These are phyloP conservation scores for Chlorophyllum brunneum DNA, from an alignment of 768 basidiomycete genomes.

Conservation along the genomic window DNA sequence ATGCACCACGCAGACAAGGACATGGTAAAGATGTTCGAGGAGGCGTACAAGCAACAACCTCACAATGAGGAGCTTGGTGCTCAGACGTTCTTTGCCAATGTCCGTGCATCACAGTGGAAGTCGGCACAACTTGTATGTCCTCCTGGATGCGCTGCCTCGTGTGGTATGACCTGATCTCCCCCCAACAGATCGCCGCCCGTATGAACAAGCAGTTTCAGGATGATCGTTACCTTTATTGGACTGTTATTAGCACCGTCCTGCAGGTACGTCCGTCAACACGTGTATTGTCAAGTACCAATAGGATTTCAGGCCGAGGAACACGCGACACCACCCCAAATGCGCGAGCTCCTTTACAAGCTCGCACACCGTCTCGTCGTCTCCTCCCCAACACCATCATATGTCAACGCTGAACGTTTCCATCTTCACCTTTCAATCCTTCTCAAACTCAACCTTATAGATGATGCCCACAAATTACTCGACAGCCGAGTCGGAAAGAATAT, in stretches of 20 bases:
- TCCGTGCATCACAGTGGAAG: conserved; percentile 80
- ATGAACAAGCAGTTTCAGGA: conserved; percentile 85
- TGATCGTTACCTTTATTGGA: conserved; percentile 82
- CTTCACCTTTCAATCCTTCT: conserved; percentile 70
- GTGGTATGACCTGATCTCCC: conserved; percentile 11
- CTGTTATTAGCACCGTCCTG: conserved; percentile 71
- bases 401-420: conserved; percentile 72
- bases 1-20: conserved; percentile 51
- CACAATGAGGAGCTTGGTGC: conserved; percentile 78
- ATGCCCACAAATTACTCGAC: conserved; percentile 64
- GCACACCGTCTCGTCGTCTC: conserved; percentile 71
- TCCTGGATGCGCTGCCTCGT: neutral
- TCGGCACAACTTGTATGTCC: conserved; percentile 69
- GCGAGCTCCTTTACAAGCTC: conserved; percentile 66
- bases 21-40: conserved; percentile 81
- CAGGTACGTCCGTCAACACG: conserved; percentile 45
- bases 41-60: conserved; percentile 80
- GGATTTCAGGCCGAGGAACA: conserved; percentile 60
- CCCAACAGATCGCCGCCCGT: conserved; percentile 63
- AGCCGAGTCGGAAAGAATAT: conserved; percentile 66
- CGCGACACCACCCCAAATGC: conserved; percentile 58
- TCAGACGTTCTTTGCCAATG: conserved; percentile 84
- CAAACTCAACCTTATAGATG: conserved; percentile 64
- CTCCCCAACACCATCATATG: conserved; percentile 57
- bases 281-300: neutral